Conservation (phyloP, 176 grass and related monocot species). For the Phragmites australis region DNA sequence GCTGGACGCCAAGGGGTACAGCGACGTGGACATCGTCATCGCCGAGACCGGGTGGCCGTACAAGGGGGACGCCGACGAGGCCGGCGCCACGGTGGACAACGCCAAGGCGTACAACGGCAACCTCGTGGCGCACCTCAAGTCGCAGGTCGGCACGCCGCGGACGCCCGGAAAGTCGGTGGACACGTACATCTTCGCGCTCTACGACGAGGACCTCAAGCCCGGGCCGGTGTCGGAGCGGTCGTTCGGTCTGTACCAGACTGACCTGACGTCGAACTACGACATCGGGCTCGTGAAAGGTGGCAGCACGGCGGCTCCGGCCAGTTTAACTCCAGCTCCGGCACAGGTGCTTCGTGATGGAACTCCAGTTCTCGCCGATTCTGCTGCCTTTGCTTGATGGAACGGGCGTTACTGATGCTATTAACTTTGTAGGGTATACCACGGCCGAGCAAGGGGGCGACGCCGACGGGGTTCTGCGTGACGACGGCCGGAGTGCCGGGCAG, state of each 20-base stretch:
- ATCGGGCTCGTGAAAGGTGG: conserved; percentile 52
- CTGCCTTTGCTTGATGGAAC: neutral
- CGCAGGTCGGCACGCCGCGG: conserved; percentile 72
- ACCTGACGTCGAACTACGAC: conserved; percentile 81
- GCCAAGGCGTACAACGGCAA: conserved; percentile 82
- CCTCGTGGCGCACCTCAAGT: conserved; percentile 78
- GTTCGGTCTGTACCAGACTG: conserved; percentile 74
- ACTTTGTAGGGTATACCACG: conserved; percentile 22
- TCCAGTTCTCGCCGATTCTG: neutral
- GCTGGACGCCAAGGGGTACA: conserved; percentile 69
- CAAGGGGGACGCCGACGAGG: conserved; percentile 69
- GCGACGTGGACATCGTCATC: conserved; percentile 74
- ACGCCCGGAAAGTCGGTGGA: conserved; percentile 81
- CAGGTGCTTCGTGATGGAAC: conserved; percentile 40
- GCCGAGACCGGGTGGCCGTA: conserved; percentile 99
- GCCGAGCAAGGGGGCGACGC: conserved; percentile 8
- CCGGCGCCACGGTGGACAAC: conserved; percentile 74
- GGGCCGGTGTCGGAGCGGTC: conserved; percentile 80
- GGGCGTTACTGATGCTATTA: neutral
- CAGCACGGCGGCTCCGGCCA: conserved; percentile 32
- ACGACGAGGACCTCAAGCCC: conserved; percentile 97
- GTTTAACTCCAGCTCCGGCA: conserved; percentile 27
- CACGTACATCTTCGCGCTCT: conserved; percentile 95
- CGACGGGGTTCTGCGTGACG: conserved; percentile 45
- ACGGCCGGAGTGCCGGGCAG: conserved; percentile 37